phyloP scores from a whole-genome alignment of 495 filamentous ascomycete genomes.

The Cercophora sp. region DNA sequence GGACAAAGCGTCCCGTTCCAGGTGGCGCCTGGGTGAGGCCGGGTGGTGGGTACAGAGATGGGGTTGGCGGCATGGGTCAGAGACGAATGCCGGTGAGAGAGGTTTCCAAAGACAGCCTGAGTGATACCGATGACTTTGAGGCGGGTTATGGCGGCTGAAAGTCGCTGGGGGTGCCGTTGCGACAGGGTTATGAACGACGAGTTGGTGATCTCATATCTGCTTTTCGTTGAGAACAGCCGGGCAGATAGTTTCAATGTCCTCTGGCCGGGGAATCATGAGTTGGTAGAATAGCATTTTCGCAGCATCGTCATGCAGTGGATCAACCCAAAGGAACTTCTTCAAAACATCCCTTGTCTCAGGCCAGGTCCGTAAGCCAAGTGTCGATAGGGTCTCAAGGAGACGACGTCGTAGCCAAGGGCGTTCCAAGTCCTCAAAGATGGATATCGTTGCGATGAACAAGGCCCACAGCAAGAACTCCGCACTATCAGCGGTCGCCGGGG shows the following conservation, averaged over 20 bases:
- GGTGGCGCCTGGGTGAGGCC: no score
- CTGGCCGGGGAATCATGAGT: not conserved
- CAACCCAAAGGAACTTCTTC: conserved; percentile 16
- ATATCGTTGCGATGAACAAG: conserved; percentile 4
- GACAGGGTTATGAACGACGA: no score
- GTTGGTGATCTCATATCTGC: no score
- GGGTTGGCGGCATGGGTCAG: no score
- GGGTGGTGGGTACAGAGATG: no score
- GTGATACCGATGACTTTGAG: no score
- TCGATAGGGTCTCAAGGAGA: not conserved
- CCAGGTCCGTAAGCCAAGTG: conserved; percentile 8
- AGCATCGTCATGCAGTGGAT: not conserved
- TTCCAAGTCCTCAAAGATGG: conserved; percentile 7
- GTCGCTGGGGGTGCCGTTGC: no score
- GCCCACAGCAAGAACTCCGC: conserved; percentile 8
- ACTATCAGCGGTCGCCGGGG: not conserved
- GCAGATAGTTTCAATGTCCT: not conserved
- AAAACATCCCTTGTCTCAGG: conserved; percentile 3
- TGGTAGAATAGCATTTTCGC: not conserved
- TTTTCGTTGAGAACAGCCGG: not conserved
- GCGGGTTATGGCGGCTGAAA: no score
- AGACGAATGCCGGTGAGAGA: no score
- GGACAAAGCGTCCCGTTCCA: no score
- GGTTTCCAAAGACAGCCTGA: no score
- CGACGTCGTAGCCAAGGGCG: not conserved